Evolutionary conservation across 805 yeast species (phyloP), one percentile per base, ranked within the genome.

Genomic region (Myxozyma udenii): DNA sequence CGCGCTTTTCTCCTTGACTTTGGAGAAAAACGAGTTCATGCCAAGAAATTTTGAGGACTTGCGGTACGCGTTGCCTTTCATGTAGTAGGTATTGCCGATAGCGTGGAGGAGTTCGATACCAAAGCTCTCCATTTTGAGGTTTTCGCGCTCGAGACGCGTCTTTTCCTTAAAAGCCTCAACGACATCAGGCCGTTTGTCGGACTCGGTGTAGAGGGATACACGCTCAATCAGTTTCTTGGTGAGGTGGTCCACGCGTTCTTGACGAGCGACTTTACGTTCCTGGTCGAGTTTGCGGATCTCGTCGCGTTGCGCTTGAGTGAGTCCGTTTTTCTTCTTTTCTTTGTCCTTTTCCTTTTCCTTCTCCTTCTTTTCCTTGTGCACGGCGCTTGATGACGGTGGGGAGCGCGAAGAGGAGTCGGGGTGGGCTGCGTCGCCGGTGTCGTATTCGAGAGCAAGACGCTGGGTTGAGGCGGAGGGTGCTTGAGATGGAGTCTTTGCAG

Each of bases 51-150:
- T 86, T 62, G 83, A 83, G 0, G 96, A 80, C 64, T 58, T 81
- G 47, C 88, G 71, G 52, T 79, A 81, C 22, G 85, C 87, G 51
- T 79, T 74, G 2, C 95, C 95, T 64, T 88, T 88, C 32, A 78
- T 74, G 50, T 76, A 76, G 69, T 93, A 93, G 3, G 87, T 79
- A 54, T 77, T 78, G 18, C 98, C 97, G 55, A 93, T 84, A 18
- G 91, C 77, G 53, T 74, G 77, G 58, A 91, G 72, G 45, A 93
- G 74, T 69, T 91, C 95, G 45, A 91, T 70, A 12, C 99, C 99
- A 71, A 93, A 93, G 48, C 96, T 87, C 74, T 93, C 98, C 77
- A 88, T 80, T 68, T 93, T 93, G 65, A 93, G 73, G 55, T 85
- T 85, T 64, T 90, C 93, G 14, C 95, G 95, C 68, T 93, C 98